These are phyloP conservation scores for Ceratocystis smalleyi DNA, from an alignment of 2,329 filamentous ascomycete genomes.

Conservation along the genomic window DNA sequence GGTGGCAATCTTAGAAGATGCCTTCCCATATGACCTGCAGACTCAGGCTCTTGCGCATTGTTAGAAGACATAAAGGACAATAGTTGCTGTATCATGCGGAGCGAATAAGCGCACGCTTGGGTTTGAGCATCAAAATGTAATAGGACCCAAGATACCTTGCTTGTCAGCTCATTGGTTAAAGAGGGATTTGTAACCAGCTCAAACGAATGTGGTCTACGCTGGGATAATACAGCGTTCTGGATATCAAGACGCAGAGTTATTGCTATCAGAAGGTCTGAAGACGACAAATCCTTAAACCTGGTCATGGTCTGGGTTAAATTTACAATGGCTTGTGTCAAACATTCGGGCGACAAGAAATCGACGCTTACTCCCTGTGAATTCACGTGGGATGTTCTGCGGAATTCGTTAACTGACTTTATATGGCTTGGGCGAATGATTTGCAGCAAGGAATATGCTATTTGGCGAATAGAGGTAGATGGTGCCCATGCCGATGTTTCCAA, in stretches of 20 bases:
- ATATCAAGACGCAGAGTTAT: slow-evolving; percentile 17
- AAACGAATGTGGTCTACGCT: slow-evolving; percentile 19
- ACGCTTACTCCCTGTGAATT: slow-evolving; percentile 10
- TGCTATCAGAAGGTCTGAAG: slow-evolving; percentile 7
- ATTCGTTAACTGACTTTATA: slow-evolving; percentile 23
- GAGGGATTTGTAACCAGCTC: slow-evolving; percentile 5
- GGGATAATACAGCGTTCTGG: slow-evolving; percentile 19
- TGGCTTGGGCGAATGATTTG: slow-evolving; percentile 17
- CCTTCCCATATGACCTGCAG: background rate
- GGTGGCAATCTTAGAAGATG: background rate
- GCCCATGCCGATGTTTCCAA: slow-evolving; percentile 33
- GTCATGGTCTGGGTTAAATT: background rate
- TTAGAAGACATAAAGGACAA: slow-evolving; percentile 17
- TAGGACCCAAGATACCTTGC: slow-evolving; percentile 35
- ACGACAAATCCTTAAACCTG: background rate
- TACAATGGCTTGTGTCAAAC: slow-evolving; percentile 18
- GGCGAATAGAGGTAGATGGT: slow-evolving; percentile 34
- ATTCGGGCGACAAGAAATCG: slow-evolving; percentile 21
- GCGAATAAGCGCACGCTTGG: slow-evolving; percentile 34
- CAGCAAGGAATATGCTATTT: slow-evolving; percentile 40
- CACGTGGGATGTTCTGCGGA: slow-evolving; percentile 23
- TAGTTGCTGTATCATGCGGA: slow-evolving; percentile 27
- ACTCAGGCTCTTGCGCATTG: background rate
- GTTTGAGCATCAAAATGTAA: slow-evolving; percentile 47
- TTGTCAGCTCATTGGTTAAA: slow-evolving; percentile 20